Evolutionary conservation across 164 flowering plant species (phyloP).

Genomic region (Nelumbo lutea): DNA sequence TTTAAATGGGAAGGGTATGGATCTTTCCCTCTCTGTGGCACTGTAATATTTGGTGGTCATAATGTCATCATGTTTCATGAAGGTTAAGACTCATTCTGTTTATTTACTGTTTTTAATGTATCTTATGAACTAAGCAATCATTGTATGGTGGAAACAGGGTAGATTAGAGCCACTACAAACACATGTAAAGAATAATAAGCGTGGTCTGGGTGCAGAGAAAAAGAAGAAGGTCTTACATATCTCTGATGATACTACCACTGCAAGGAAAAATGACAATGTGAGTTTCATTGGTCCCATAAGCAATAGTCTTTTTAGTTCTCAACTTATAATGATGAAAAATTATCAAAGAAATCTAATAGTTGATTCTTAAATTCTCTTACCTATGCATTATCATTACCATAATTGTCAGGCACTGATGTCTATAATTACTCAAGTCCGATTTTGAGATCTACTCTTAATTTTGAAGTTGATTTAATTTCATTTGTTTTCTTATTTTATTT

Average conservation of each 20-base stretch:
- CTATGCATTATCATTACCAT: too few relatives aligned
- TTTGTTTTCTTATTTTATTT: too few relatives aligned
- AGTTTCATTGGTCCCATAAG: conserved; percentile 11
- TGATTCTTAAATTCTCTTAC: too few relatives aligned
- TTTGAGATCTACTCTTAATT: too few relatives aligned
- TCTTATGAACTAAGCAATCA: not conserved
- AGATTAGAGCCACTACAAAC: conserved; percentile 70
- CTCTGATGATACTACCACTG: conserved; percentile 12
- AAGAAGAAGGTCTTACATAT: conserved; percentile 25
- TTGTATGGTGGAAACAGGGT: conserved; percentile 43
- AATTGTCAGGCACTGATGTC: too few relatives aligned
- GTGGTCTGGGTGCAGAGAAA: conserved; percentile 77
- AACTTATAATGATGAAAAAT: too few relatives aligned
- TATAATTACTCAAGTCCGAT: too few relatives aligned
- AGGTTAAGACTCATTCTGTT: not conserved
- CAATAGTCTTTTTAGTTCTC: not conserved
- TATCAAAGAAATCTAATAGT: too few relatives aligned
- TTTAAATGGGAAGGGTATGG: too few relatives aligned
- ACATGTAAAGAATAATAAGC: conserved; percentile 57
- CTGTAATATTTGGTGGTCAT: not conserved
- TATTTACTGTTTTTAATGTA: not conserved
- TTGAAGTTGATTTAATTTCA: too few relatives aligned
- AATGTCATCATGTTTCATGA: not conserved
- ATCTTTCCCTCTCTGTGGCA: too few relatives aligned
- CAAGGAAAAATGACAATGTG: conserved; percentile 29